Conservation (phyloP, 495 filamentous ascomycete species). For the Neurospora sublineolata region DNA sequence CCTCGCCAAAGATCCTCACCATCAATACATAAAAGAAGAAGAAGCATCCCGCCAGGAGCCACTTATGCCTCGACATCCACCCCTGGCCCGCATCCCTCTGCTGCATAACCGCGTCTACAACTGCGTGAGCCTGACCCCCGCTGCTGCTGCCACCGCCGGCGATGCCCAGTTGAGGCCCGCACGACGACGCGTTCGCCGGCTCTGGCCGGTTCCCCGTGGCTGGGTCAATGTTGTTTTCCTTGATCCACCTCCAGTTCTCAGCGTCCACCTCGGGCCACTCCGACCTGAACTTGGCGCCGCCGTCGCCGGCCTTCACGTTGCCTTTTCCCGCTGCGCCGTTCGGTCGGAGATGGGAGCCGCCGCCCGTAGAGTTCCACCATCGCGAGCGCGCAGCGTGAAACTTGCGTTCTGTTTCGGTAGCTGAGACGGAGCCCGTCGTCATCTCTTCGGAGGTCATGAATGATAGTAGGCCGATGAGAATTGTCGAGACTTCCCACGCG, state of each 20-base stretch:
- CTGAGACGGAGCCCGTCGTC: slow-evolving; percentile 88
- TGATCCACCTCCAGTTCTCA: slow-evolving; percentile 93
- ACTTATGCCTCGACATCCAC: slow-evolving; percentile 68
- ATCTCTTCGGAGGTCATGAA: slow-evolving; percentile 99
- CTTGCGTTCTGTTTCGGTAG: slow-evolving; percentile 65
- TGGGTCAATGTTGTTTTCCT: slow-evolving; percentile 68
- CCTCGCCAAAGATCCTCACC: slow-evolving; percentile 53
- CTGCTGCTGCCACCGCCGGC: slow-evolving; percentile 43
- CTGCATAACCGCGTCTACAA: slow-evolving; percentile 63
- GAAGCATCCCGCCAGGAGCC: slow-evolving; percentile 52
- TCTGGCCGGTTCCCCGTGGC: slow-evolving; percentile 51
- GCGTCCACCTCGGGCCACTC: slow-evolving; percentile 87
- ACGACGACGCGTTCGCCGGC: slow-evolving; percentile 38
- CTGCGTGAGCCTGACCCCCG: slow-evolving; percentile 60
- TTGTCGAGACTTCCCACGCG: slow-evolving; percentile 96
- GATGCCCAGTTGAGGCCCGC: slow-evolving; percentile 55
- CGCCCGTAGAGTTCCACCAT: slow-evolving; percentile 97
- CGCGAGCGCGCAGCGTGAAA: slow-evolving; percentile 64
- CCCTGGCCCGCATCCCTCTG: slow-evolving; percentile 67
- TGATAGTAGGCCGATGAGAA: slow-evolving; percentile 82
- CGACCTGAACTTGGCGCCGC: slow-evolving; percentile 16
- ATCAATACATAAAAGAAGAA: slow-evolving; percentile 73
- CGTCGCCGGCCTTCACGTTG: slow-evolving; percentile 26
- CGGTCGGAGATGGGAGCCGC: slow-evolving; percentile 55
- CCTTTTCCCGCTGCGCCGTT: slow-evolving; percentile 30